Base-by-base conservation (phyloP, 2,329 filamentous ascomycete genomes). In the Alternaria brassicicola region DNA sequence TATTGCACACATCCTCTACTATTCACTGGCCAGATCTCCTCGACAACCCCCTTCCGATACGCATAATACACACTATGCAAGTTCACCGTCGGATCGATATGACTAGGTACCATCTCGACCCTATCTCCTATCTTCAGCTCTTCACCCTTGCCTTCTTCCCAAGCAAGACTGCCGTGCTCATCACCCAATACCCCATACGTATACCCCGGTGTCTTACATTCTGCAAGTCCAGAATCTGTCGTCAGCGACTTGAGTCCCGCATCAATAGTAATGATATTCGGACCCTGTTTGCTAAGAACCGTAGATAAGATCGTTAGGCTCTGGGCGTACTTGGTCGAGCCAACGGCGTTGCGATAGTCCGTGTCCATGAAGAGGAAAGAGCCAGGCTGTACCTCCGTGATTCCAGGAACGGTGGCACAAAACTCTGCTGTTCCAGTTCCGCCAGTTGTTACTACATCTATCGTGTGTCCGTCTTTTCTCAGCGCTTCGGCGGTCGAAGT, bases 361-460 rank as follows among this genome's bases (percentile, higher is more conserved):
- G 83, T 83, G 55, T 85, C 83, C 83, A 85, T 85, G 66, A 85
- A 85, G 54, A 85, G 78, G 57, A 85, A 85, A 0, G 81, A 83
- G 0, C 83, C 83, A 0, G 83, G 83, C 64, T 85, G 83, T 2
- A 85, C 73, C 63, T 85, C 83, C 1, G 83, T 85, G 0, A 85
- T 77, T 0, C 83, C 83, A 0, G 79, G 78, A 0, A 83, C 81
- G 0, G 72, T 78, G 2, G 78, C 82, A 53, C 83, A 85, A 62
- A 85, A 84, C 59, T 85, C 83, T 2, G 79, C 81, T 1, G 83
- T 85, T 7, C 83, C 83, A 0, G 83, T 84, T 1, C 83, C 83
- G 1, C 82, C 83, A 0, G 81, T 83, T 0, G 83, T 84, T 3
- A 85, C 83, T 0, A 84, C 82, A 4, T 79, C 66, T 25, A 85